A percentile compares a stretch with the other conserved stretches of the same genome.
Conservation (phyloP, 257 asterid species). For the Ballota nigra region DNA sequence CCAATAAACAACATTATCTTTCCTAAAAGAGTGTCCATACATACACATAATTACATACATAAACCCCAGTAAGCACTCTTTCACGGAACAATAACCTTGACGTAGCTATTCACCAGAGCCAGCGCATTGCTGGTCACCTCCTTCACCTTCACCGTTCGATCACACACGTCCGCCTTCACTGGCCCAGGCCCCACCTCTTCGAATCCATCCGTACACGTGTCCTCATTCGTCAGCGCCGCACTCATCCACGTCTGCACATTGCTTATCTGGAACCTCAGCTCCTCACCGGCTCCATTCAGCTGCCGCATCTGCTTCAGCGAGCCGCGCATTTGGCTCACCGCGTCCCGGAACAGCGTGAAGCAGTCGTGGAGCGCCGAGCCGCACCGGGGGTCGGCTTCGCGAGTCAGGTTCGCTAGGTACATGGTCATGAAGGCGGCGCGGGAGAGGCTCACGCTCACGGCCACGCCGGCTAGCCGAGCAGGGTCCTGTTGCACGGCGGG, state of each 20-base stretch:
- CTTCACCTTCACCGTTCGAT: constrained; percentile 46
- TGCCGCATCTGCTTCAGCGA: constrained; percentile 70
- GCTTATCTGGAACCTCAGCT: constrained; percentile 69
- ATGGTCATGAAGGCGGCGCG: constrained; percentile 34
- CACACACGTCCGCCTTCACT: constrained; percentile 47
- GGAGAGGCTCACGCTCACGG: constrained; percentile 64
- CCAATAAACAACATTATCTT: not conserved
- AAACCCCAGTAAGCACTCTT: not conserved
- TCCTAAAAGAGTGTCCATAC: not conserved
- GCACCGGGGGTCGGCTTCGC: constrained; percentile 47
- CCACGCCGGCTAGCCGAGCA: constrained; percentile 55
- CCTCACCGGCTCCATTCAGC: constrained; percentile 45
- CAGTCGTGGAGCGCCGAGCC: constrained; percentile 75
- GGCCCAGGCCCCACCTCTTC: constrained; percentile 44
- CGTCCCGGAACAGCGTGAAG: constrained; percentile 50
- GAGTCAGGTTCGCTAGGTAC: constrained; percentile 53
- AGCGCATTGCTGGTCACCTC: constrained; percentile 82
- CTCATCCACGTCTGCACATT: constrained; percentile 99
- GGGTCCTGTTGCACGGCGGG: constrained; percentile 49
- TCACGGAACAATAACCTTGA: constrained; percentile 40
- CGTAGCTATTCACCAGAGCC: constrained; percentile 67
- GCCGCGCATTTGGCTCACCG: constrained; percentile 64
- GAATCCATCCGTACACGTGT: constrained; percentile 86
- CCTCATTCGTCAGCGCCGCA: constrained; percentile 85
- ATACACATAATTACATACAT: not conserved